phyloP scores from a whole-genome alignment of 345 rosid species.

The Eucalyptus marginata region DNA sequence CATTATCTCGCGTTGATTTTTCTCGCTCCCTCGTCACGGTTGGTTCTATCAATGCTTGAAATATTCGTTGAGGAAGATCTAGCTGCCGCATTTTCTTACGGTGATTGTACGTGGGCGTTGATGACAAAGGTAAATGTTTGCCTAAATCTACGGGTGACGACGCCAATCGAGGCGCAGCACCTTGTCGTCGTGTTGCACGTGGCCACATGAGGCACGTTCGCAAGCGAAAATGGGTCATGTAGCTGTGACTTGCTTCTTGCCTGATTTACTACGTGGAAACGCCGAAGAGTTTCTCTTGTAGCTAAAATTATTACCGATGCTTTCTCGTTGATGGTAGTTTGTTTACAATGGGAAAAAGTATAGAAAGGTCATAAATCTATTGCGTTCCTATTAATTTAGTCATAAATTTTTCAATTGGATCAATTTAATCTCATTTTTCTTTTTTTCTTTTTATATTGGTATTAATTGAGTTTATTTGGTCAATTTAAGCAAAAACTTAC shows the following conservation, averaged over 20 bases:
- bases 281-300: not conserved
- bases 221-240: not conserved
- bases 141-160: not conserved
- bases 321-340: not conserved
- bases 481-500: too few relatives aligned
- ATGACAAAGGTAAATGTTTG: not conserved
- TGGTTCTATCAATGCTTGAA: not conserved
- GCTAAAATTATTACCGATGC: not conserved
- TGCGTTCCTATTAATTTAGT: too few relatives aligned
- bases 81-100: not conserved
- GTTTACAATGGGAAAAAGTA: not conserved
- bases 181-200: not conserved
- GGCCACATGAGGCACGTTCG: not conserved
- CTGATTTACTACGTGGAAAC: not conserved
- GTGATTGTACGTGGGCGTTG: not conserved
- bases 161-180: not conserved
- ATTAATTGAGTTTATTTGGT: fast-evolving
- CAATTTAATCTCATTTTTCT: fast-evolving
- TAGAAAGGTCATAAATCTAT: too few relatives aligned
- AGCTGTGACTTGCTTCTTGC: not conserved
- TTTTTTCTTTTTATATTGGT: too few relatives aligned
- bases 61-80: not conserved
- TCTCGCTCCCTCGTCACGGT: not conserved
- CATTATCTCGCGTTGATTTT: not conserved
- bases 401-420: fast-evolving